These are phyloP conservation scores for Parasitella parasitica DNA, from an alignment of 371 early-diverging fungal species.

Conservation along the genomic window DNA sequence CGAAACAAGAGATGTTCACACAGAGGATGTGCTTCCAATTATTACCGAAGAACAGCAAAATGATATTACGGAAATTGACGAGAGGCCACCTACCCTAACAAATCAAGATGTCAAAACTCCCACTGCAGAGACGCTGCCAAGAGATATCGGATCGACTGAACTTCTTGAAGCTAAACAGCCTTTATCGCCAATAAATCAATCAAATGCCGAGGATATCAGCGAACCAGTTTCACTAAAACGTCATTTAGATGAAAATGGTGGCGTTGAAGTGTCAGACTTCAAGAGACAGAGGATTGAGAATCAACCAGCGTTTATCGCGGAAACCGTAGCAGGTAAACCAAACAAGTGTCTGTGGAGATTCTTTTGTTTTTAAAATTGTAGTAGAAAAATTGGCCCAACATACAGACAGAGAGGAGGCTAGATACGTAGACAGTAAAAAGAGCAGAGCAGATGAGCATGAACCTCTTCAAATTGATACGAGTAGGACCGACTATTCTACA, in stretches of 20 bases:
- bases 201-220: neutral
- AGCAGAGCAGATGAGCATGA: neutral
- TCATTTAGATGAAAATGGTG: neutral
- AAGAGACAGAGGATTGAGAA: conserved; percentile 1
- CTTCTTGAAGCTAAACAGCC: neutral
- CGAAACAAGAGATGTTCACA: neutral
- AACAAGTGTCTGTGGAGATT: neutral
- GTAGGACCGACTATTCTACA: conserved; percentile 20
- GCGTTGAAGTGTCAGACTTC: neutral
- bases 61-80: neutral
- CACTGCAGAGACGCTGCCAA: neutral
- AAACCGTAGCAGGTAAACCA: neutral
- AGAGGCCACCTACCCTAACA: neutral
- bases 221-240: neutral
- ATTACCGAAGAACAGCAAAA: neutral
- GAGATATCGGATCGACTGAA: neutral
- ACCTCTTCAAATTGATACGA: conserved; percentile 1
- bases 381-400: neutral
- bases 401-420: neutral
- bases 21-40: neutral
- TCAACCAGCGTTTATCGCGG: neutral
- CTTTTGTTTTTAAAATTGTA: neutral
- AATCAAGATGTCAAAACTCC: neutral
- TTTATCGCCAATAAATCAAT: neutral
- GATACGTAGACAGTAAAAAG: neutral